Conservation (phyloP, 805 yeast genomes). For the Suhomyces prunicola region DNA sequence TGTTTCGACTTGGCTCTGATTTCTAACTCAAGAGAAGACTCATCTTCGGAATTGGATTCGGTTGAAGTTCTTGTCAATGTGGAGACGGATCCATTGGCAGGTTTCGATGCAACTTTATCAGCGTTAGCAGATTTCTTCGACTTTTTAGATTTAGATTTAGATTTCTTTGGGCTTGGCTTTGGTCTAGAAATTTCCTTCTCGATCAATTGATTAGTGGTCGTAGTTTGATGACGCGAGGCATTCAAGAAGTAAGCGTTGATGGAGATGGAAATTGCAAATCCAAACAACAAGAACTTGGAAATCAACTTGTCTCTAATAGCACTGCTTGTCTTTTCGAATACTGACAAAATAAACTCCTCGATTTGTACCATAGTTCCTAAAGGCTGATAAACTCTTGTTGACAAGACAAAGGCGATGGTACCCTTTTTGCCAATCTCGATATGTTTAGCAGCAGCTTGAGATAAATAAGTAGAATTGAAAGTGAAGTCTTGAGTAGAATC, state of each 20-base stretch:
- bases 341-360: constrained; percentile 56
- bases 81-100: neutral
- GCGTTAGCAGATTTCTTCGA: constrained; percentile 1
- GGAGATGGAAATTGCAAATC: constrained; percentile 70
- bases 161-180: constrained; percentile 4
- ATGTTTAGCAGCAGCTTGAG: constrained; percentile 41
- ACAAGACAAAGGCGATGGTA: constrained; percentile 55
- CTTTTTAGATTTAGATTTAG: constrained; percentile 3
- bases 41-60: constrained; percentile 12
- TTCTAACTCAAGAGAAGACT: constrained; percentile 22
- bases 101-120: neutral
- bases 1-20: constrained; percentile 16
- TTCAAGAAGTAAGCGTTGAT: constrained; percentile 83
- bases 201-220: constrained; percentile 39
- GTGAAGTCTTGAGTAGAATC: constrained; percentile 8
- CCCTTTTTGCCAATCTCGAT: constrained; percentile 47
- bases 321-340: constrained; percentile 54
- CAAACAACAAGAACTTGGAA: constrained; percentile 71
- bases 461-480: constrained; percentile 25
- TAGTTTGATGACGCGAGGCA: constrained; percentile 69
- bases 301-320: constrained; percentile 79
- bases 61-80: constrained; percentile 10
- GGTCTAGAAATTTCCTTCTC: constrained; percentile 38
- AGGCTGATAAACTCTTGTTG: constrained; percentile 58
- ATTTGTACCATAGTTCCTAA: constrained; percentile 51